Base-by-base conservation (phyloP, 2,329 filamentous ascomycete species). In the Emergomyces orientalis region DNA sequence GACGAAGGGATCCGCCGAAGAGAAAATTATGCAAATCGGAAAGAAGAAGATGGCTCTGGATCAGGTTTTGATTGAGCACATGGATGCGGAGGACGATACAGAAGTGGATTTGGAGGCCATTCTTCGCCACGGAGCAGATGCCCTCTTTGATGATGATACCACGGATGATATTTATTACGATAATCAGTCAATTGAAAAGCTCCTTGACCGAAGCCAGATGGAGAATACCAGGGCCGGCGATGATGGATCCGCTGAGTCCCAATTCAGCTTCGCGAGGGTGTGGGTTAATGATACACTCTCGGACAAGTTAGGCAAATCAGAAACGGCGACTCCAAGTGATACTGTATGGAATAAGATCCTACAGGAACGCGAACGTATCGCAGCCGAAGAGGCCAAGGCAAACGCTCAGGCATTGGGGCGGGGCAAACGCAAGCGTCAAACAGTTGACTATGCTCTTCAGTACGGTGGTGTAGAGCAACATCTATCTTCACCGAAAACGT, bases 31-130 rank as follows among this genome's bases (percentile, higher is more conserved):
- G 80, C 90, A 97, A 73, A 91, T 96, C 68, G 94, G 94, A 6
- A 88, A 91, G 69, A 95, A 90, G 76, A 99, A 99, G 78, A 91
- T 99, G 86, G 91, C 91, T 0, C 83, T 99, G 0, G 94, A 99
- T 69, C 92, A 97, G 74, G 89, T 94, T 0, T 83, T 99, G 25
- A 97, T 99, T 64, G 92, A 97, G 72, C 88, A 86, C 61, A 91
- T 99, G 84, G 90, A 92, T 63, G 84, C 86, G 1, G 87, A 92
- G n/a, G 88, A 94, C 55, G 84, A 93, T 45, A 86, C 85, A 9
- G 86, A 86, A 8, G 82, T 88, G 64, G 91, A 97, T 70, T 77
- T 97, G 4, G 91, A 96, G 69, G 90, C 89, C 0, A 92, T 97
- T 64, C 81, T 99, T 47, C 88, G 88, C 67, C 89, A 95, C 71